Evolutionary conservation across 1,284 basidiomycete genomes (phyloP).

Genomic region (Fomitopsis betulina): DNA sequence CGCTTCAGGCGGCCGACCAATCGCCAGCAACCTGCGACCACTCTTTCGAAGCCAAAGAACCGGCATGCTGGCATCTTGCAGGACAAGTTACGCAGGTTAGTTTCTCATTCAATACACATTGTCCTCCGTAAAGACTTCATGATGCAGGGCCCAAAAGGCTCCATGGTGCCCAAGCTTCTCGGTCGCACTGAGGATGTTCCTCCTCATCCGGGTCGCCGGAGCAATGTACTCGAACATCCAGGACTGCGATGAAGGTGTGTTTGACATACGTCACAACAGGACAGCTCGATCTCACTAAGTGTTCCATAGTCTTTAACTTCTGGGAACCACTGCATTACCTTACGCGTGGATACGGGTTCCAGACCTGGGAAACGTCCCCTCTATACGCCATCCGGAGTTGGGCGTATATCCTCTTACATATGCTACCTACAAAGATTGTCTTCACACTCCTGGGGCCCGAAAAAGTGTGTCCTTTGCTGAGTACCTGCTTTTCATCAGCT

Average conservation of each 20-base stretch:
- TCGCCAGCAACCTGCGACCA: conserved; percentile 21
- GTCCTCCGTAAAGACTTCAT: neutral
- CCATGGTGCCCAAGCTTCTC: conserved; percentile 86
- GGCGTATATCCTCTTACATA: conserved; percentile 85
- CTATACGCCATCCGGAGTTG: conserved; percentile 89
- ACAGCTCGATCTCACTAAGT: neutral
- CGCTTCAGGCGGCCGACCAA: conserved; percentile 51
- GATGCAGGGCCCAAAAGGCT: conserved; percentile 52
- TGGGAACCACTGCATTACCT: conserved; percentile 97
- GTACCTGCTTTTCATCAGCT: neutral
- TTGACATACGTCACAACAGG: neutral
- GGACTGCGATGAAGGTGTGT: conserved; percentile 94
- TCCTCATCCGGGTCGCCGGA: conserved; percentile 78
- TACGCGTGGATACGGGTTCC: conserved; percentile 81
- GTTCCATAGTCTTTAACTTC: conserved; percentile 87
- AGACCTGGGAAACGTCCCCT: conserved; percentile 98
- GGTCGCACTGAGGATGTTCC: conserved; percentile 77
- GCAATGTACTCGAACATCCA: conserved; percentile 96
- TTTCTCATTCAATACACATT: neutral
- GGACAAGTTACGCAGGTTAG: conserved; percentile 68
- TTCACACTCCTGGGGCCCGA: conserved; percentile 24
- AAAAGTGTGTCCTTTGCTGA: conserved; percentile 18
- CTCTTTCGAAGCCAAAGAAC: conserved; percentile 29
- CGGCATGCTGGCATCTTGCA: conserved; percentile 68
- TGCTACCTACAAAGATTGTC: conserved; percentile 43